phyloP scores from a whole-genome alignment of 1,139 yeast genomes.

The Yamadazyma sp. region DNA sequence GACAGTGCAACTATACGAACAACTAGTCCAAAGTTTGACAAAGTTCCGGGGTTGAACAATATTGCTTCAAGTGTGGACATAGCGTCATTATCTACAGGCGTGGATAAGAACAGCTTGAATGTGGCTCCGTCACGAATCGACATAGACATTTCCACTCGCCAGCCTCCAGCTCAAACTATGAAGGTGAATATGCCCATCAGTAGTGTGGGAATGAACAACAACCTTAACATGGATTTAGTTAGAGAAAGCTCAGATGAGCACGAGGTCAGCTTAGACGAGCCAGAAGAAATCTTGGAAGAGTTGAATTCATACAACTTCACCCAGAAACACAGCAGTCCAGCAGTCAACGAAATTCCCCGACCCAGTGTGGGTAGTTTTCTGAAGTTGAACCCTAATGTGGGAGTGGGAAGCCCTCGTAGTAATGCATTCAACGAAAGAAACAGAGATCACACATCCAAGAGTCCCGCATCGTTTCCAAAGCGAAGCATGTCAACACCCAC shows the following conservation, averaged over 20 bases:
- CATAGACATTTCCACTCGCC: conserved; percentile 7
- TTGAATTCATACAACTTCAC: conserved; percentile 19
- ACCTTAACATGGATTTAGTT: conserved; percentile 13
- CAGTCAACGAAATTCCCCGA: background rate
- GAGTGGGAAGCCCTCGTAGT: background rate
- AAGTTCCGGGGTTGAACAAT: conserved; percentile 7
- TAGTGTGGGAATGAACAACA: conserved; percentile 1
- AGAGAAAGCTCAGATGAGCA: conserved; percentile 17
- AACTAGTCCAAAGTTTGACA: conserved; percentile 9
- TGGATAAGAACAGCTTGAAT: conserved; percentile 17
- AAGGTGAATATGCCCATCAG: conserved; percentile 2
- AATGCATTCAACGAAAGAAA: background rate
- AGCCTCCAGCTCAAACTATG: background rate
- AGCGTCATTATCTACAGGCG: conserved; percentile 16
- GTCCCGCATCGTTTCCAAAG: background rate
- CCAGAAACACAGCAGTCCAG: conserved; percentile 5
- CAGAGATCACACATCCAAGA: background rate
- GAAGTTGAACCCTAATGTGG: background rate
- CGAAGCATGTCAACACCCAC: conserved; percentile 15
- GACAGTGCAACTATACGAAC: conserved; percentile 9
- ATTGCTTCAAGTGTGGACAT: conserved; percentile 18
- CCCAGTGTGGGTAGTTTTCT: background rate
- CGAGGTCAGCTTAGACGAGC: conserved; percentile 14
- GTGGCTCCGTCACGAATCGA: conserved; percentile 17
- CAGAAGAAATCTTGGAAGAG: conserved; percentile 23